phyloP scores from a whole-genome alignment of 768 basidiomycete species.

The Leccinum imitatum region DNA sequence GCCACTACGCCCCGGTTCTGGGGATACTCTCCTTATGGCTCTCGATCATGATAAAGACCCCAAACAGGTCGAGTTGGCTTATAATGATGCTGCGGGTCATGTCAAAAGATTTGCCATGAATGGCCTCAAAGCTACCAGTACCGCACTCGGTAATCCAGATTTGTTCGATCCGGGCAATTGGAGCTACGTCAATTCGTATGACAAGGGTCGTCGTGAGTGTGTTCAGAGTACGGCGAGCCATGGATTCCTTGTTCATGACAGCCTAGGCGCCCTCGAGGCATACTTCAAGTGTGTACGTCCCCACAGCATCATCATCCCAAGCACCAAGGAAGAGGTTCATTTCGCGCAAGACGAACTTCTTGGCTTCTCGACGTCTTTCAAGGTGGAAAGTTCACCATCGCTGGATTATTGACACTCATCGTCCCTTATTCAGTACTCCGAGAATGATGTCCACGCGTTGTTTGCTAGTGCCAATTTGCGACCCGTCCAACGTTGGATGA shows the following conservation, averaged over 20 bases:
- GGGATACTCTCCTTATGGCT: conserved; percentile 86
- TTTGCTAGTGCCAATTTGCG: conserved; percentile 79
- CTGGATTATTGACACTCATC: conserved; percentile 1
- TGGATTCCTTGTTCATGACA: conserved; percentile 1
- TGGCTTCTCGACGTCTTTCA: conserved; percentile 84
- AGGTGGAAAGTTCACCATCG: conserved; percentile 46
- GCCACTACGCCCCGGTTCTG: conserved; percentile 69
- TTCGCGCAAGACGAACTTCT: conserved; percentile 75
- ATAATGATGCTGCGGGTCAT: conserved; percentile 76
- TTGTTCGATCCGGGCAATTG: conserved; percentile 68
- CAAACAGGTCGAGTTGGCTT: conserved; percentile 75
- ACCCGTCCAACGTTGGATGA: conserved; percentile 83
- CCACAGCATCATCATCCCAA: conserved; percentile 57
- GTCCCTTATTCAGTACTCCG: conserved; percentile 63
- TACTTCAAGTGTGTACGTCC: conserved; percentile 67
- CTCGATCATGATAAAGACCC: conserved; percentile 80
- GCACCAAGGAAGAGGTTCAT: conserved; percentile 39
- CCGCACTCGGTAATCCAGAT: conserved; percentile 63
- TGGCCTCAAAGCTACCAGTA: conserved; percentile 68
- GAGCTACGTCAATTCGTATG: conserved; percentile 66
- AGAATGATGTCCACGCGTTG: conserved; percentile 61
- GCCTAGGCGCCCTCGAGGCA: conserved; percentile 76
- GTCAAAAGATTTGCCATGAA: conserved; percentile 85
- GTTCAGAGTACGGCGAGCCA: background rate
- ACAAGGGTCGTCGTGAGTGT: conserved; percentile 50